Percentiles rank a stretch among this genome's conserved stretches.
These are phyloP conservation scores for Dryadomyces quercus-mongolicae DNA, from an alignment of 2,329 filamentous ascomycete species.

Conservation along the genomic window DNA sequence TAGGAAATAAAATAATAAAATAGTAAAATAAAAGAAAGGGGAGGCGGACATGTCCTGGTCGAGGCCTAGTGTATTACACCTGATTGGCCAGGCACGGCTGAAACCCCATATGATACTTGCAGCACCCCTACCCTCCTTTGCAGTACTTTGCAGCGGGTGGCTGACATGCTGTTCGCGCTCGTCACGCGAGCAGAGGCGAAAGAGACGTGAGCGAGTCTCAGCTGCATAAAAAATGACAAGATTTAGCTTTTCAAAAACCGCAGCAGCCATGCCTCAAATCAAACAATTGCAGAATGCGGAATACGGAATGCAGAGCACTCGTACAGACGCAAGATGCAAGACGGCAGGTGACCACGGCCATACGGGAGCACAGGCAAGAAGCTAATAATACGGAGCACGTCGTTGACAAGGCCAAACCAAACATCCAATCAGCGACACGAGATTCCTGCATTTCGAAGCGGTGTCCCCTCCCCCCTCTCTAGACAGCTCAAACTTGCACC, in stretches of 20 bases:
- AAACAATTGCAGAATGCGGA: too few relatives aligned
- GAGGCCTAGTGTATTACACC: slow-evolving; percentile 4
- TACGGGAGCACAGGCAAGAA: too few relatives aligned
- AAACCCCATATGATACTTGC: not conserved
- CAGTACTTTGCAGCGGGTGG: not conserved
- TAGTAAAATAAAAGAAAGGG: not conserved
- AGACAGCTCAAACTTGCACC: not conserved
- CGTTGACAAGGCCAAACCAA: not conserved
- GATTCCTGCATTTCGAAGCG: not conserved
- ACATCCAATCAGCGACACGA: not conserved
- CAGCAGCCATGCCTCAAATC: too few relatives aligned
- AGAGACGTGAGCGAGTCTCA: not conserved
- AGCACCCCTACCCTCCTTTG: not conserved
- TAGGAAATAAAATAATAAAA: not conserved
- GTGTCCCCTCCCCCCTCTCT: not conserved
- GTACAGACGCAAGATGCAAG: too few relatives aligned
- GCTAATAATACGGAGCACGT: too few relatives aligned
- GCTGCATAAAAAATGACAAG: not conserved
- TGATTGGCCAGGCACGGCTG: not conserved
- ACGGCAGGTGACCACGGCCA: too few relatives aligned
- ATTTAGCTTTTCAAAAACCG: too few relatives aligned
- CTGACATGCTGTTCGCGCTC: not conserved
- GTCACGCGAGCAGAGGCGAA: not conserved
- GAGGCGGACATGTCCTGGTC: not conserved
- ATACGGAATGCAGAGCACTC: too few relatives aligned